These are phyloP conservation scores for Mortierella alpina DNA, from an alignment of 192 early-diverging fungal genomes.

Conservation along the genomic window DNA sequence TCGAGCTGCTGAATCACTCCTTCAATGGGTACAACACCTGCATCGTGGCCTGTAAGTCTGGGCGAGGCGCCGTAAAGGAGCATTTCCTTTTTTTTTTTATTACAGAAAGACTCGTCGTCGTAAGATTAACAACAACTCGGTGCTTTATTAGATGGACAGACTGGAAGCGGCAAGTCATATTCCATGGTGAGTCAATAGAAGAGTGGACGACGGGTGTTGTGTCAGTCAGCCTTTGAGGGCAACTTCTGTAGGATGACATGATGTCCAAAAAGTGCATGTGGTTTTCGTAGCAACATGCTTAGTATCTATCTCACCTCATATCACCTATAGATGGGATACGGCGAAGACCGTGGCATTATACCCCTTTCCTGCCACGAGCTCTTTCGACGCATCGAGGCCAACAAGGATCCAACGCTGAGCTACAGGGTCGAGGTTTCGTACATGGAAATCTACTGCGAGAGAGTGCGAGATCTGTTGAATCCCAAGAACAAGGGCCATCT, in stretches of 20 bases:
- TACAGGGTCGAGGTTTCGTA: constrained; percentile 87
- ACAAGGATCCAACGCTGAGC: constrained; percentile 56
- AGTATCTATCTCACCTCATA: neutral
- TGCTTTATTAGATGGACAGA: constrained; percentile 73
- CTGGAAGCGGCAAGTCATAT: constrained; percentile 80
- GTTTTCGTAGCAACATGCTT: too few species aligned
- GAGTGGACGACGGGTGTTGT: neutral
- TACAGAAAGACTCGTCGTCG: neutral
- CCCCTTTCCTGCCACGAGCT: constrained; percentile 84
- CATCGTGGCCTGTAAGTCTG: constrained; percentile 86
- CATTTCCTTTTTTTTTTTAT: neutral
- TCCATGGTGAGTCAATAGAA: constrained; percentile 61
- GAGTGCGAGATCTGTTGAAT: constrained; percentile 84
- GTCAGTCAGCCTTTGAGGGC: neutral
- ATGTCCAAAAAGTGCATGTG: too few species aligned
- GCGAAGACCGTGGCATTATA: constrained; percentile 86
- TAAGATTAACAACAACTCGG: neutral
- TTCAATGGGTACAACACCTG: constrained; percentile 93
- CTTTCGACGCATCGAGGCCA: constrained; percentile 71
- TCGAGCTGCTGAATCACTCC: constrained; percentile 84
- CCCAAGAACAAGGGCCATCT: constrained; percentile 77
- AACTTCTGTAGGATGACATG: too few species aligned
- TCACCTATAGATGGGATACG: constrained; percentile 71
- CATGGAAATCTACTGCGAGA: constrained; percentile 92
- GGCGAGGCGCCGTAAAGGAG: neutral